A percentile compares a stretch with the other conserved stretches of the same genome.
Evolutionary conservation across 352 stramenopile genomes (phyloP).

Genomic region (Achlya hypogyna): DNA sequence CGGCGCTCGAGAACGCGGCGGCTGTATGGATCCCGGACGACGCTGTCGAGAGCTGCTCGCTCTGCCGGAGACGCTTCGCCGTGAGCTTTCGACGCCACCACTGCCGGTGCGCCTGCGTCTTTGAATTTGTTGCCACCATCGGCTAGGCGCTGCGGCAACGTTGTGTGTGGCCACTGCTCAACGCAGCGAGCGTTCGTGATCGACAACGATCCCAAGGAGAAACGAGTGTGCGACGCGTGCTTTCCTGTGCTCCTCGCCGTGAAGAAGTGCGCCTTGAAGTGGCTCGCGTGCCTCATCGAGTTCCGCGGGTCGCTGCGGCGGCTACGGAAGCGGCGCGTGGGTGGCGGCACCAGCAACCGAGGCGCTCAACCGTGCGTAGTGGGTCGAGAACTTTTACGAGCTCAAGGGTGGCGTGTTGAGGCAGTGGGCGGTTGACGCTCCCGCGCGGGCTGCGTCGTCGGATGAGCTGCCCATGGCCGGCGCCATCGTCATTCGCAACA

Average conservation of each 20-base stretch:
- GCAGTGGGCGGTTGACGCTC: conserved; percentile 35
- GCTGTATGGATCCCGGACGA: conserved; percentile 71
- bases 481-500: conserved; percentile 72
- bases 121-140: not conserved
- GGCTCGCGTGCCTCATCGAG: conserved; percentile 59
- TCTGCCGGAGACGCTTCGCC: conserved; percentile 57
- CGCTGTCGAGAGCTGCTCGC: conserved; percentile 49
- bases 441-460: conserved; percentile 43
- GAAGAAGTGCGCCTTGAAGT: conserved; percentile 50
- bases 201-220: conserved; percentile 43
- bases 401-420: conserved; percentile 63
- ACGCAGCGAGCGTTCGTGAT: conserved; percentile 54
- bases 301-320: conserved; percentile 24
- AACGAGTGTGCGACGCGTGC: conserved; percentile 65
- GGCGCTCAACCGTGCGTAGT: conserved; percentile 21
- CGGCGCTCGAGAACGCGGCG: conserved; percentile 17
- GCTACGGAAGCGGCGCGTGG: not conserved
- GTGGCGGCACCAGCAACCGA: not conserved
- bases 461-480: conserved; percentile 49
- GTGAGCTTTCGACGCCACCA: conserved; percentile 75
- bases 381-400: conserved; percentile 74
- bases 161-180: conserved; percentile 76
- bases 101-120: conserved; percentile 30
- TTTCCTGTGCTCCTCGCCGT: conserved; percentile 58
- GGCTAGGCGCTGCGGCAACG: conserved; percentile 43